Evolutionary conservation across 768 basidiomycete genomes (phyloP).

Genomic region (Obba rivulosa): DNA sequence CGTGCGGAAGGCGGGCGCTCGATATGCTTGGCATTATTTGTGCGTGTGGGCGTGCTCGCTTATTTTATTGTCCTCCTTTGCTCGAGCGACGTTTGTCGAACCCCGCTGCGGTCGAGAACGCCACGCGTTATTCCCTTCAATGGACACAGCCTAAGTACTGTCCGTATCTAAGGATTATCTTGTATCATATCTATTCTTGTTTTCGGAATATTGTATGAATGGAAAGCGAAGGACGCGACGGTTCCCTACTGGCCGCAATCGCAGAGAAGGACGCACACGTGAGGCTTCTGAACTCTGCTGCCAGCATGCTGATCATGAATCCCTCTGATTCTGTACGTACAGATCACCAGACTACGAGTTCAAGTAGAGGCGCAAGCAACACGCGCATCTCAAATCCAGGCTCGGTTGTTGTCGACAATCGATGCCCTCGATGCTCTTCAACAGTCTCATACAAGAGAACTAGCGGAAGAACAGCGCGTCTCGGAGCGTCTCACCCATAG

Average conservation of each 20-base stretch:
- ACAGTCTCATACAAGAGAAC: conserved; percentile 34
- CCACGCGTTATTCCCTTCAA: too few species aligned
- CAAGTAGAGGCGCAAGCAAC: conserved; percentile 32
- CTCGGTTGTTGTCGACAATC: conserved; percentile 42
- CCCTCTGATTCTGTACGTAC: neutral
- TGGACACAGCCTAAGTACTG: too few species aligned
- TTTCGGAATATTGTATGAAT: too few species aligned
- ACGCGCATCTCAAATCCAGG: conserved; percentile 37
- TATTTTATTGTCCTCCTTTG: too few species aligned
- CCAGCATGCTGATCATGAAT: neutral
- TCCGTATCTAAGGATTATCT: too few species aligned
- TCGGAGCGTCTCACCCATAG: conserved; percentile 32
- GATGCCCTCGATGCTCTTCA: conserved; percentile 45
- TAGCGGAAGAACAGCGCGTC: conserved; percentile 27
- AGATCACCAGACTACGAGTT: conserved; percentile 23
- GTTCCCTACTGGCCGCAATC: neutral
- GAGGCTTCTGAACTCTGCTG: neutral
- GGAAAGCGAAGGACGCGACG: too few species aligned
- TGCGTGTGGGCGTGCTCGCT: conserved; percentile 1
- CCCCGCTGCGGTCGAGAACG: too few species aligned
- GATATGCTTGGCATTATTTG: neutral
- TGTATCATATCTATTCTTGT: too few species aligned
- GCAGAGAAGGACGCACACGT: conserved; percentile 1
- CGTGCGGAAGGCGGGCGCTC: too few species aligned
- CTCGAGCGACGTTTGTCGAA: too few species aligned